A percentile compares a stretch with the other conserved stretches of the same genome.
Evolutionary conservation across 306 rosid genomes (phyloP).

Genomic region (Fragaria iinumae): DNA sequence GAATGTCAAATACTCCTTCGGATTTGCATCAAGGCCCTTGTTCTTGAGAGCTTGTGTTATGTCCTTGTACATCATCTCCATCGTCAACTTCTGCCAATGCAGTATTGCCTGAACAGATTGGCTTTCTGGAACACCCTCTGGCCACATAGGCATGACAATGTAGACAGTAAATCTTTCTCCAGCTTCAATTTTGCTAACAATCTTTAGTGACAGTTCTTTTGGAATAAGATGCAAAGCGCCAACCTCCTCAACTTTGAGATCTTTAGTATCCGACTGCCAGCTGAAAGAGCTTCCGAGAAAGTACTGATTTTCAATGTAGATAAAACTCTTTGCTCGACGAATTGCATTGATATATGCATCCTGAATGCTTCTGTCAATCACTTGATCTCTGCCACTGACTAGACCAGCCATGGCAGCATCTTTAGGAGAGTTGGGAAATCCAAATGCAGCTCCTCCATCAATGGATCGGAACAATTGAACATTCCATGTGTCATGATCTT

Average conservation of each 20-base stretch:
- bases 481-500: slow-evolving; percentile 45
- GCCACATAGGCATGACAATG: slow-evolving; percentile 60
- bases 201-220: slow-evolving; percentile 51
- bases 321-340: slow-evolving; percentile 41
- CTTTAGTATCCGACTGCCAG: slow-evolving; percentile 36
- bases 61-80: slow-evolving; percentile 59
- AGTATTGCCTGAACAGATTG: slow-evolving; percentile 44
- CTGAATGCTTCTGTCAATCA: slow-evolving; percentile 48
- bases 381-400: slow-evolving; percentile 26
- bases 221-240: slow-evolving; percentile 46
- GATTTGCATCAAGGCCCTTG: slow-evolving; percentile 40
- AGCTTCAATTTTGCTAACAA: slow-evolving; percentile 52
- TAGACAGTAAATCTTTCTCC: slow-evolving; percentile 48
- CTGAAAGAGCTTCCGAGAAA: slow-evolving; percentile 48
- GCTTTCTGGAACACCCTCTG: slow-evolving; percentile 53
- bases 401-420: slow-evolving; percentile 34
- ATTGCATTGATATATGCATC: slow-evolving; percentile 50
- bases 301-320: slow-evolving; percentile 53
- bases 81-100: slow-evolving; percentile 49
- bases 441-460: slow-evolving; percentile 45
- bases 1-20: slow-evolving; percentile 51
- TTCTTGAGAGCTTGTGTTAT: slow-evolving; percentile 35
- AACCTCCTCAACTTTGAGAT: slow-evolving; percentile 26
- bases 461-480: slow-evolving; percentile 48
- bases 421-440: slow-evolving; percentile 25